Conservation (phyloP, 352 stramenopile genomes). For the Globisporangium parvum region DNA sequence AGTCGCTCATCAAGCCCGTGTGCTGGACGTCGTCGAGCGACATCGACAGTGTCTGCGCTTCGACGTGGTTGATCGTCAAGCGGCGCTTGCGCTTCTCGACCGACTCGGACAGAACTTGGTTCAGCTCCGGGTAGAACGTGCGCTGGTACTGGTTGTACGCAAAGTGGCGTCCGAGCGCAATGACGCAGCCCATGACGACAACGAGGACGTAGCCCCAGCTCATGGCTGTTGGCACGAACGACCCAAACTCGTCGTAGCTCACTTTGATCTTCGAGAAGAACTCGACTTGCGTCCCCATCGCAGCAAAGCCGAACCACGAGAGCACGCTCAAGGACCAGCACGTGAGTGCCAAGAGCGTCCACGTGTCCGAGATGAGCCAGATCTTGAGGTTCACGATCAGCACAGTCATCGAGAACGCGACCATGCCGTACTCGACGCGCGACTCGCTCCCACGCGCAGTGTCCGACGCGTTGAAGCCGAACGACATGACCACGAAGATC, state of each 20-base stretch:
- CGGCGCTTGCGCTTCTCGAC: constrained; percentile 36
- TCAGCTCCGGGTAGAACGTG: constrained; percentile 62
- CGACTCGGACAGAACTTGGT: constrained; percentile 66
- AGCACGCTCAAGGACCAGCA: constrained; percentile 64
- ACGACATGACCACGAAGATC: constrained; percentile 77
- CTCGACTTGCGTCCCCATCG: constrained; percentile 41
- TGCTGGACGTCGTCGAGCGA: constrained; percentile 65
- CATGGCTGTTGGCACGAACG: constrained; percentile 49
- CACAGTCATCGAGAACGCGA: constrained; percentile 90
- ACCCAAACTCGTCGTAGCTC: constrained; percentile 72
- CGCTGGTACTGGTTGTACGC: constrained; percentile 79
- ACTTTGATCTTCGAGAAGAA: constrained; percentile 69
- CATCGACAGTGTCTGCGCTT: constrained; percentile 74
- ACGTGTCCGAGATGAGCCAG: constrained; percentile 75
- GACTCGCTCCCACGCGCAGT: constrained; percentile 53
- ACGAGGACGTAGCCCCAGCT: constrained; percentile 61
- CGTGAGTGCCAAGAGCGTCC: constrained; percentile 52
- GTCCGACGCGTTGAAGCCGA: constrained; percentile 67
- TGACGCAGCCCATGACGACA: constrained; percentile 54
- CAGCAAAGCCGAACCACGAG: constrained; percentile 62
- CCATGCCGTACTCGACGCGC: constrained; percentile 77
- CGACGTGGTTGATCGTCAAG: constrained; percentile 66
- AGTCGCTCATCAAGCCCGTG: constrained; percentile 40
- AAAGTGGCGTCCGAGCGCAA: constrained; percentile 69
- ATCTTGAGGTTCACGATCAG: constrained; percentile 94